Conservation (phyloP, 2,329 filamentous ascomycete species). For the Talaromyces sp. region DNA sequence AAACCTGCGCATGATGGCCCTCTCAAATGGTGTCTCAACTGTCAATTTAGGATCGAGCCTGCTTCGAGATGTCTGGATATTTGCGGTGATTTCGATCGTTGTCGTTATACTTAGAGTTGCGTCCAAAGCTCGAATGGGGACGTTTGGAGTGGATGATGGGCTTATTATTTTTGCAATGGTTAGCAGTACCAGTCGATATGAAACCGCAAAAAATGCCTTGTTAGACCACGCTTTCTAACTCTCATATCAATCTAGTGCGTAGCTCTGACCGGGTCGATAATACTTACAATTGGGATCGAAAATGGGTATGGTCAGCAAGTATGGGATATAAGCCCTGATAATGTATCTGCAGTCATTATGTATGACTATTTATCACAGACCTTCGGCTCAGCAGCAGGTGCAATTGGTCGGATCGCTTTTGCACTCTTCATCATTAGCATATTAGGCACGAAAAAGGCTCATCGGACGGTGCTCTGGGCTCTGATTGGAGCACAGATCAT, state of each 20-base stretch:
- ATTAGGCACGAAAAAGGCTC: conserved; percentile 21
- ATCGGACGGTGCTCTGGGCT: conserved; percentile 23
- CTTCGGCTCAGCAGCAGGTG: conserved; percentile 24
- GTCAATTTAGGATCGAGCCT: conserved; percentile 18
- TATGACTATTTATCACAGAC: conserved; percentile 27
- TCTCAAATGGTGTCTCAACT: background rate
- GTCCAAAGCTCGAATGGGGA: conserved; percentile 24
- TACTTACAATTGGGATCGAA: conserved; percentile 24
- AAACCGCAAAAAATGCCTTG: background rate
- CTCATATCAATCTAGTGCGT: conserved; percentile 18
- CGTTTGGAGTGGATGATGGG: conserved; percentile 25
- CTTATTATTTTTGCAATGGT: conserved; percentile 26
- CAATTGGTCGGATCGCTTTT: conserved; percentile 26
- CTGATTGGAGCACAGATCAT: conserved; percentile 24
- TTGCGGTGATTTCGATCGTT: conserved; percentile 22
- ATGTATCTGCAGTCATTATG: conserved; percentile 22
- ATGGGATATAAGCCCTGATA: conserved; percentile 6
- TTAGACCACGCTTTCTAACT: background rate
- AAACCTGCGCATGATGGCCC: background rate
- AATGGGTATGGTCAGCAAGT: conserved; percentile 23
- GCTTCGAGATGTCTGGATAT: conserved; percentile 24
- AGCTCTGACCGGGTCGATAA: conserved; percentile 22
- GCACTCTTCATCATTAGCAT: conserved; percentile 24
- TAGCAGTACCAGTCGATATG: conserved; percentile 14
- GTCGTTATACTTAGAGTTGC: conserved; percentile 21